Evolutionary conservation across 208 protist species (phyloP), one percentile per base, ranked within the genome.

Genomic region (Trypanosoma cruzi): DNA sequence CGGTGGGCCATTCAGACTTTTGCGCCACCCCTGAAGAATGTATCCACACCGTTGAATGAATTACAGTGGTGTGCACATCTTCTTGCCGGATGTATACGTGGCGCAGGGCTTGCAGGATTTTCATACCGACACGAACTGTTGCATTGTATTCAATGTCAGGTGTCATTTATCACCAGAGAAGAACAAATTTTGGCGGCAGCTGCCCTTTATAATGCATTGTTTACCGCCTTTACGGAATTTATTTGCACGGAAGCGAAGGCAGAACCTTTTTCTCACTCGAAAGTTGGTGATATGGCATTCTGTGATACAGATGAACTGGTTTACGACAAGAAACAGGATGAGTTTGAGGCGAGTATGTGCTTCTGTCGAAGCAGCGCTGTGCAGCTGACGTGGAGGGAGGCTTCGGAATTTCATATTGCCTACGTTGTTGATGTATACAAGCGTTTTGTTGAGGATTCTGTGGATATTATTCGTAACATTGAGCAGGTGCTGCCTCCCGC

Each of bases 81-180:
- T 26, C 82, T 91, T 22, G 73, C 69, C 8, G 82, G 75, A 6
- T 84, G 73, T 28, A 50, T 89, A 32, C 29, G 65, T 44, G 73
- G 77, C 14, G 73, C 75, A 4, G 79, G 84, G 44, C 31, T 71
- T 10, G 42, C 64, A 20, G 58, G 37, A 44, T 81, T 81, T 55
- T 34, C 48, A 5, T 29, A 72, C 8, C 64, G 70, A 28, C 20
- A 74, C 11, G 63, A 72, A 22, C 18, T 83, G n/a, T 28, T 75
- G n/a, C 20, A 24, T 16, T 83, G 71, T 64, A 72, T 83, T 52
- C 67, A 79, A 28, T 58, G 32, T 3, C 68, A 68, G 24, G 22
- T 68, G 10, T 54, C 57, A 1, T 29, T 64, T 24, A 36, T 83
- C n/a, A 83, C 66, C 11, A 60, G 64, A 13, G 1, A 36, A 37